phyloP scores from a whole-genome alignment of 139 green algal species.

The Tetraselmis chui region DNA sequence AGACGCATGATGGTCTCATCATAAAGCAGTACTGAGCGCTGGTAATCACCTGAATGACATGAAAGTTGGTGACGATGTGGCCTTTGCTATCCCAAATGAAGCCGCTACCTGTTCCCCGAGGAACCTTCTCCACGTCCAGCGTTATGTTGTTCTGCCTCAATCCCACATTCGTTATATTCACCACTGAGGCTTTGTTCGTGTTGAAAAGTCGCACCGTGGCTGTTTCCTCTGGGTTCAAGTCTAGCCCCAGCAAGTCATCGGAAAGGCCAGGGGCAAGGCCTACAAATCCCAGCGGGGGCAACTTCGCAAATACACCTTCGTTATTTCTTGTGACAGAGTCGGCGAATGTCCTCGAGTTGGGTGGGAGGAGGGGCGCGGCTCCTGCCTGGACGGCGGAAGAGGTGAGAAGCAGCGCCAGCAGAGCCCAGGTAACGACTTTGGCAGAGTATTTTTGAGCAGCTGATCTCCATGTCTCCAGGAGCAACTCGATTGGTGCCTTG shows the following conservation, averaged over 20 bases:
- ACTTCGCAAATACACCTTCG: too few relatives aligned
- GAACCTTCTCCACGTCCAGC: slow-evolving; percentile 40
- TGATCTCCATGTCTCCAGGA: too few relatives aligned
- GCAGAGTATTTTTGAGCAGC: too few relatives aligned
- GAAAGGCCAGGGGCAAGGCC: background rate
- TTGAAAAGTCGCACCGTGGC: slow-evolving; percentile 44
- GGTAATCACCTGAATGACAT: slow-evolving; percentile 50
- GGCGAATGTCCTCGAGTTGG: too few relatives aligned
- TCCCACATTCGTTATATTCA: slow-evolving; percentile 55
- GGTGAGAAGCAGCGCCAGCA: background rate
- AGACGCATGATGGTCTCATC: too few relatives aligned
- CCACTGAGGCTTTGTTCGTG: slow-evolving; percentile 46
- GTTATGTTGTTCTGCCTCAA: slow-evolving; percentile 11
- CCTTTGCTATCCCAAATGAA: slow-evolving; percentile 68
- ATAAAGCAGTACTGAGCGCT: too few relatives aligned
- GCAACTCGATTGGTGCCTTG: too few relatives aligned
- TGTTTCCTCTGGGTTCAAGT: slow-evolving; percentile 38
- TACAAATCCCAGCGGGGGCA: too few relatives aligned
- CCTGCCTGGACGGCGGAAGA: background rate
- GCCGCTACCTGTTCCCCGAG: slow-evolving; percentile 49
- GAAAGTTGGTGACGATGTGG: slow-evolving; percentile 72
- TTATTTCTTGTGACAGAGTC: too few relatives aligned
- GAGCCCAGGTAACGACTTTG: too few relatives aligned
- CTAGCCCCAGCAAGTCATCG: slow-evolving; percentile 7
- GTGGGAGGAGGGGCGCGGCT: background rate